A percentile compares a stretch with the other conserved stretches of the same genome.
phyloP scores from a whole-genome alignment of 1,284 basidiomycete genomes.

The Moesziomyces antarcticus region DNA sequence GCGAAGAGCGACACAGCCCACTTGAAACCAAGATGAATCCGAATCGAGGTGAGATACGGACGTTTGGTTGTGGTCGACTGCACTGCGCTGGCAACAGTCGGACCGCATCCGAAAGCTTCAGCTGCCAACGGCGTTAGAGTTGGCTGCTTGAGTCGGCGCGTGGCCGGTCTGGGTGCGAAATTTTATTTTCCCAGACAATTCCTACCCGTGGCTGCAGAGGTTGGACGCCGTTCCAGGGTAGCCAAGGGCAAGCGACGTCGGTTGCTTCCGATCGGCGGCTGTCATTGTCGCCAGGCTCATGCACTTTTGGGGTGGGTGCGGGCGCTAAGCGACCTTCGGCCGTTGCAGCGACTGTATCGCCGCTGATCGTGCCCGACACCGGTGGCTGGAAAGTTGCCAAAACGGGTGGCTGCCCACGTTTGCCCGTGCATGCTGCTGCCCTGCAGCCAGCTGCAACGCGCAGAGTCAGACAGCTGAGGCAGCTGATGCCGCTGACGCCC shows the following conservation, averaged over 20 bases:
- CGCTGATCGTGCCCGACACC: no score
- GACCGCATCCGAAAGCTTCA: no score
- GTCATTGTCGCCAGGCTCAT: constrained; percentile 3
- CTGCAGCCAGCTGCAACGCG: not conserved
- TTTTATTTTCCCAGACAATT: not conserved
- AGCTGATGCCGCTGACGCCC: no score
- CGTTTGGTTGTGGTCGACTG: no score
- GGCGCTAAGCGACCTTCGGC: no score
- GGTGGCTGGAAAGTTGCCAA: not conserved
- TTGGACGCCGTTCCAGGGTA: no score
- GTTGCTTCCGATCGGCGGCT: constrained; percentile 16
- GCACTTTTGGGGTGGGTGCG: not conserved
- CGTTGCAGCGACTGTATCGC: no score
- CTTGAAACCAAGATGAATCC: not conserved
- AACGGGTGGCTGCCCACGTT: not conserved
- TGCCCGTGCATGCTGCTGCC: not conserved
- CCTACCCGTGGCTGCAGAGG: not conserved
- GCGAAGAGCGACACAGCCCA: no score
- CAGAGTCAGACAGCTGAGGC: not conserved
- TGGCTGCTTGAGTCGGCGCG: not conserved
- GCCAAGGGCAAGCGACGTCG: not conserved
- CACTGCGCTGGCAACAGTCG: no score
- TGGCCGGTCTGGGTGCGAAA: not conserved
- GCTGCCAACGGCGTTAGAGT: not conserved
- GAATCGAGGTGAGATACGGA: no score